Percentiles rank a stretch among this genome's conserved stretches.
phyloP scores from a whole-genome alignment of 345 rosid species.

The Bruguiera gymnorhiza region DNA sequence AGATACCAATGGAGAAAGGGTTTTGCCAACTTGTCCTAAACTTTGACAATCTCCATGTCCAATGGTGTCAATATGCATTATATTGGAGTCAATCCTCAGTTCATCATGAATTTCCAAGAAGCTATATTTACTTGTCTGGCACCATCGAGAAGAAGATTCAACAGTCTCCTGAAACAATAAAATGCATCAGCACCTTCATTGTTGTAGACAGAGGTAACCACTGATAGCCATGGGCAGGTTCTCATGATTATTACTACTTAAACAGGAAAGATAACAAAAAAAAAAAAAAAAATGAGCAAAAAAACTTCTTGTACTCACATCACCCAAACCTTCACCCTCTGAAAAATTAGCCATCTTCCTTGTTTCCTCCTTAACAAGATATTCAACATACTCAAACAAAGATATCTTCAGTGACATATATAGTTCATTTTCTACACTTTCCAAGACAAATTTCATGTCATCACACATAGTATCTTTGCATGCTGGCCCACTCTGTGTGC shows the following conservation, averaged over 20 bases:
- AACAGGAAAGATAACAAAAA: not conserved
- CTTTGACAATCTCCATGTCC: constrained; percentile 28
- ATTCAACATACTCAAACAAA: constrained; percentile 43
- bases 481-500: constrained; percentile 22
- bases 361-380: constrained; percentile 53
- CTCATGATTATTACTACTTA: not conserved
- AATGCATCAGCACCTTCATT: not conserved
- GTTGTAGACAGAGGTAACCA: not conserved
- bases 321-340: constrained; percentile 29
- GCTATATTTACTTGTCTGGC: constrained; percentile 13
- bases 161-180: constrained; percentile 40
- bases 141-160: constrained; percentile 28
- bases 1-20: constrained; percentile 21
- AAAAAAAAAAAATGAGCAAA: not conserved
- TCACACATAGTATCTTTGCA: constrained; percentile 18
- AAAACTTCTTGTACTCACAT: constrained; percentile 29
- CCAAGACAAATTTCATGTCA: constrained; percentile 38
- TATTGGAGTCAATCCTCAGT: constrained; percentile 22
- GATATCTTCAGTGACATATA: constrained; percentile 44
- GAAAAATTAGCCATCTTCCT: constrained; percentile 29
- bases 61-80: constrained; percentile 16
- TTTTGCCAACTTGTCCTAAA: constrained; percentile 25
- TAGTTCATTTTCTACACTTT: constrained; percentile 60
- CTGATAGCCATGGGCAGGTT: not conserved
- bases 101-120: constrained; percentile 24